A percentile compares a stretch with the other conserved stretches of the same genome.
These are phyloP conservation scores for Termitomyces eurrhizus DNA, from an alignment of 768 basidiomycete genomes.

Conservation along the genomic window DNA sequence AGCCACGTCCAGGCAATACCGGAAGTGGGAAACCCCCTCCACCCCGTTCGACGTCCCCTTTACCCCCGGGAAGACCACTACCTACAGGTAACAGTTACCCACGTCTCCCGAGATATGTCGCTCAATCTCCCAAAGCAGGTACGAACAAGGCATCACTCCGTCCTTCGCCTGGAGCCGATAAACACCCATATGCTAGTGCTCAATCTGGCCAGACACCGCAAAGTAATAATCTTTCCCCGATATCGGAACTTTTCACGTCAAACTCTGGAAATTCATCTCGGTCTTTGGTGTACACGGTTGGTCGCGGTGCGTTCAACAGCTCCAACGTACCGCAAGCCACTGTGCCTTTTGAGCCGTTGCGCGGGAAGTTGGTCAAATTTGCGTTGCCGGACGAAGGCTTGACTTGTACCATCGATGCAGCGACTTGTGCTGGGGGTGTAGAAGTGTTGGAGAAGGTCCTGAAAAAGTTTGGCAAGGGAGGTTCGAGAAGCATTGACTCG, in stretches of 20 bases:
- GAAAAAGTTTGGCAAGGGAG: conserved; percentile 81
- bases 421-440: conserved; percentile 73
- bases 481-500: conserved; percentile 35
- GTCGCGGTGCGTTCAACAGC: conserved; percentile 55
- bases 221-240: conserved; percentile 58
- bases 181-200: conserved; percentile 59
- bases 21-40: conserved; percentile 35
- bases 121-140: conserved; percentile 32
- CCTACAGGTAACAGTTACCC: conserved; percentile 20
- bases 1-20: conserved; percentile 50
- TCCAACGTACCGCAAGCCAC: conserved; percentile 37
- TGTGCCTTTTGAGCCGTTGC: conserved; percentile 71
- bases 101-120: conserved; percentile 52
- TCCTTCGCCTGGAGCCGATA: conserved; percentile 34
- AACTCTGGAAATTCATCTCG: conserved; percentile 43
- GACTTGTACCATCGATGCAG: conserved; percentile 74
- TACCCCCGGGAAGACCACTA: conserved; percentile 31
- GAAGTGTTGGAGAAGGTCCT: conserved; percentile 88
- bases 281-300: conserved; percentile 46
- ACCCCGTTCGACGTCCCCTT: conserved; percentile 42
- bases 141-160: conserved; percentile 42
- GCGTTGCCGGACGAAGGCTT: conserved; percentile 77
- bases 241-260: conserved; percentile 57
- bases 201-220: conserved; percentile 40
- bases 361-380: conserved; percentile 87